Conservation (phyloP, 257 asterid species). For the Cordia subcordata region DNA sequence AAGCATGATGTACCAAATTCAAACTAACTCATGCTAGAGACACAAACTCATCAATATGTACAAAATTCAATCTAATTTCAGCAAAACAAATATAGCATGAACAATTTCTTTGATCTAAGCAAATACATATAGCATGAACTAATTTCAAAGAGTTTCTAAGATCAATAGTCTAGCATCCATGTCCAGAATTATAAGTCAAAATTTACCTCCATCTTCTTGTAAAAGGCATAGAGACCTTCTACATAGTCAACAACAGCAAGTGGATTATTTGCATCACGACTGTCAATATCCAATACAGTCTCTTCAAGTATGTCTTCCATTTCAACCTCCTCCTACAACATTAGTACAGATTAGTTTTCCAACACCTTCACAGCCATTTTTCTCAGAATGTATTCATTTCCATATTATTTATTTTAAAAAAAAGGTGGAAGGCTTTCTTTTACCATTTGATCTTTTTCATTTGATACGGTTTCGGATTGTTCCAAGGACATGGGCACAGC, state of each 20-base stretch:
- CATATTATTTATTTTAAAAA: not conserved
- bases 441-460: conserved; percentile 51
- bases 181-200: not conserved
- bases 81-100: too few relatives aligned
- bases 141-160: too few relatives aligned
- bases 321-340: conserved; percentile 58
- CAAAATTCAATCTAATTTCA: too few relatives aligned
- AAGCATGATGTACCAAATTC: too few relatives aligned
- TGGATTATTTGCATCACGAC: conserved; percentile 55
- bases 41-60: too few relatives aligned
- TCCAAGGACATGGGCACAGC: conserved; percentile 84
- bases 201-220: conserved; percentile 74
- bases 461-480: conserved; percentile 37
- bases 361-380: not conserved
- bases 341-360: not conserved
- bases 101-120: too few relatives aligned
- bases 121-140: too few relatives aligned
- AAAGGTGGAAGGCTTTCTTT: not conserved
- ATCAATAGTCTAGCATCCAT: too few relatives aligned
- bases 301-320: conserved; percentile 92
- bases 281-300: conserved; percentile 56
- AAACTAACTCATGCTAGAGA: too few relatives aligned
- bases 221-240: conserved; percentile 61
- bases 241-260: conserved; percentile 70
- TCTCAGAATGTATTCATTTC: not conserved